phyloP scores from a whole-genome alignment of 2,329 filamentous ascomycete species.

The Mollisiaceae sp. region DNA sequence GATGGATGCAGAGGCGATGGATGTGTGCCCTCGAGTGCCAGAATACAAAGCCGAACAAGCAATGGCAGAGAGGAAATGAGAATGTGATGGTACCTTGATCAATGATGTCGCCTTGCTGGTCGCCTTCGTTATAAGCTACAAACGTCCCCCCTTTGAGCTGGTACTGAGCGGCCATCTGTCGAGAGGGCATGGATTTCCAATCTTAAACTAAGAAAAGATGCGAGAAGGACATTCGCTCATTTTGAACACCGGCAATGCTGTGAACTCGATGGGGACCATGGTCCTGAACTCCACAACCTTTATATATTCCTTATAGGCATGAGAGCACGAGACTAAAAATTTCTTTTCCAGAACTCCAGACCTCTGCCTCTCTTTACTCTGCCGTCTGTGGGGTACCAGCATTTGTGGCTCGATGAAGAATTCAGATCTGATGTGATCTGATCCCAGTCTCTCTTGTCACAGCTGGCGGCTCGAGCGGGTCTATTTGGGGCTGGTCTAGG shows the following conservation, averaged over 20 bases:
- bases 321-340: not conserved
- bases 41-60: not conserved
- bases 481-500: not conserved
- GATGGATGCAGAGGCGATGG: not conserved
- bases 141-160: not conserved
- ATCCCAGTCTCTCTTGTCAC: not conserved
- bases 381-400: slow-evolving; percentile 8
- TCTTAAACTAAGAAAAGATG: not conserved
- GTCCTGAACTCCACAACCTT: no score
- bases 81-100: not conserved
- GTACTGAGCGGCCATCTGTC: not conserved
- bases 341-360: slow-evolving; percentile 2
- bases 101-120: not conserved
- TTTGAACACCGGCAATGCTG: not conserved
- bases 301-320: not conserved
- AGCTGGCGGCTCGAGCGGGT: slow-evolving; percentile 2
- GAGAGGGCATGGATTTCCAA: not conserved
- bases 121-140: not conserved
- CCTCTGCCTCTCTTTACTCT: not conserved
- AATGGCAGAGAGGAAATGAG: not conserved
- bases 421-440: not conserved
- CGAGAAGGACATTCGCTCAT: not conserved
- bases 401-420: not conserved
- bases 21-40: not conserved
- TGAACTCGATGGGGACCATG: not conserved